phyloP scores from a whole-genome alignment of 257 asterid species.

The Ehretia macrophylla region DNA sequence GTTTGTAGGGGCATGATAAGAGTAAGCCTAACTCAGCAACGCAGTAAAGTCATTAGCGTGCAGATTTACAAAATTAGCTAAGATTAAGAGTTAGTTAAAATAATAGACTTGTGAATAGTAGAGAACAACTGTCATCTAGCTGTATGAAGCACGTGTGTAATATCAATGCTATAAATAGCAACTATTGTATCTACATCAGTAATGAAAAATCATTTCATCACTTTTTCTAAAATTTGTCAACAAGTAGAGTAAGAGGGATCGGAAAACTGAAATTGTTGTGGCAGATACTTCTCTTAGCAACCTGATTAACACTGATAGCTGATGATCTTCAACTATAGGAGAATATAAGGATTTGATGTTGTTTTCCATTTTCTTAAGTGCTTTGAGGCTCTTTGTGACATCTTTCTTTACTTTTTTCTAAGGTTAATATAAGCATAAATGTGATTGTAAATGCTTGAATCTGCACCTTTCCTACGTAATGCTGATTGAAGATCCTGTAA shows the following conservation, averaged over 20 bases:
- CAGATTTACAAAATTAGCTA: no score
- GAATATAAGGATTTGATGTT: conserved; percentile 8
- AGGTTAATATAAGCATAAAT: conserved; percentile 20
- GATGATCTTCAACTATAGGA: background rate
- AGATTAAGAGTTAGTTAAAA: no score
- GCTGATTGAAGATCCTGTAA: conserved; percentile 47
- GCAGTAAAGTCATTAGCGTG: no score
- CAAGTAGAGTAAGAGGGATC: conserved; percentile 3
- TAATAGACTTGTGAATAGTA: no score
- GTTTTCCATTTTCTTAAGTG: conserved; percentile 25
- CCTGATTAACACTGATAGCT: conserved; percentile 1
- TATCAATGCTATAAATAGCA: no score
- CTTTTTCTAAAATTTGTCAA: no score
- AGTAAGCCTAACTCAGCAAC: no score
- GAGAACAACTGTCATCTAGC: no score
- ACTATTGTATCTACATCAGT: no score
- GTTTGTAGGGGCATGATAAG: no score
- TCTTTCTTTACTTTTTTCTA: conserved; percentile 37
- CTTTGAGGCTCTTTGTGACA: conserved; percentile 30
- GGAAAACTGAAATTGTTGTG: conserved; percentile 8
- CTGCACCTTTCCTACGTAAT: conserved; percentile 42
- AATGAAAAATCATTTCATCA: no score
- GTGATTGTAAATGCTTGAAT: conserved; percentile 26
- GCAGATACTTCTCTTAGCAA: conserved; percentile 8
- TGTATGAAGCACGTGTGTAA: no score